Evolutionary conservation across 106 monocot genomes (phyloP), one percentile per base, ranked within the genome.

Genomic region (Dioscorea dumetorum): DNA sequence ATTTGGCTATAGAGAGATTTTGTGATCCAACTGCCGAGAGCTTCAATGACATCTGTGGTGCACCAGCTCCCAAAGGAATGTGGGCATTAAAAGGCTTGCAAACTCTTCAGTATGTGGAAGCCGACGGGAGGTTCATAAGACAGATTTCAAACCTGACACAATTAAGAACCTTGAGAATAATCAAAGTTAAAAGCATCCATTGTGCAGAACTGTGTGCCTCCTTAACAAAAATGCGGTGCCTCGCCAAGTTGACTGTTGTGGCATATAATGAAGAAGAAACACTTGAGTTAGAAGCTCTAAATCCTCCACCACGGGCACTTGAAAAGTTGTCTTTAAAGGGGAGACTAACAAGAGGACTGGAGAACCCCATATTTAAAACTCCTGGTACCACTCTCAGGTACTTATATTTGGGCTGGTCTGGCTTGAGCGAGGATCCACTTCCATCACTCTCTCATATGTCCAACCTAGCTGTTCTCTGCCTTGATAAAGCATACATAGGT

Each of bases 121-220:
- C 69, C 57, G 64, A 62, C 23, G 12, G 34, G 4, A 20, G 68
- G 5, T 15, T 69, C 5, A 48, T 74, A 0, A 2, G 20, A 63
- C 17, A 69, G 8, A 22, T 79, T 8, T 33, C 52, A 22, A 64
- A 49, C 20, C 68, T 79, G 16, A 69, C 48, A 22, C 56, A 73
- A 24, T 19, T 78, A 49, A 79, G 74, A 74, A 69, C 57, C 17
- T 51, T 79, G 4, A 13, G 24, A 23, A 64, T 79, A 18, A 14
- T 1, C 4, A 70, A 74, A 17, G 63, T 79, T 35, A 69, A 34
- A 64, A 11, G 58, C 7, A 63, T 17, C 0, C 48, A 79, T 15
- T 62, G 59, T 33, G 3, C 2, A 16, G 62, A 64, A 1, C 68
- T 79, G 18, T 74, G 50, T 50, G 20, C 3, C 19, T 52, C 73